Percentiles rank a stretch among this genome's conserved stretches.
Conservation (phyloP, 2,329 filamentous ascomycete species). For the Aspergillus pseudoterreus region DNA sequence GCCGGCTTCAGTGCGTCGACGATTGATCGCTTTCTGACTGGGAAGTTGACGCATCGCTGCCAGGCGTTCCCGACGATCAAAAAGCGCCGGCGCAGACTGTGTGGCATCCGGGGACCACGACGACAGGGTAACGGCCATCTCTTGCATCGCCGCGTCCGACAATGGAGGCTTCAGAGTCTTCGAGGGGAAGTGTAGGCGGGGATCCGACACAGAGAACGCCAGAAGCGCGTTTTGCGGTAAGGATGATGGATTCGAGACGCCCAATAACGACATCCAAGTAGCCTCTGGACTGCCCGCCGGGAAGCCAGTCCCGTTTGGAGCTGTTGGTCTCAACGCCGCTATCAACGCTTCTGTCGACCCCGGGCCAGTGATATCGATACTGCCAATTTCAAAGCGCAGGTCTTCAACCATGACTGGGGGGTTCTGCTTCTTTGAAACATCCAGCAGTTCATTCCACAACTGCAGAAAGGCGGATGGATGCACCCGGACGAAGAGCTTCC, state of each 20-base stretch:
- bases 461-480: constrained; percentile 74
- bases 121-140: constrained; percentile 59
- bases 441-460: constrained; percentile 60
- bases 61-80: constrained; percentile 64
- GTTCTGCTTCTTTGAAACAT: constrained; percentile 57
- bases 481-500: constrained; percentile 65
- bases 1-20: constrained; percentile 61
- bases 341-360: constrained; percentile 75
- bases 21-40: constrained; percentile 75
- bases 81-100: constrained; percentile 54
- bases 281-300: constrained; percentile 30
- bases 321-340: constrained; percentile 58
- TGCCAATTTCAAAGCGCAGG: constrained; percentile 68
- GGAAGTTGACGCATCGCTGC: constrained; percentile 64
- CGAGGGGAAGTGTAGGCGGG: constrained; percentile 74
- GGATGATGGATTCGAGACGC: constrained; percentile 63
- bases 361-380: constrained; percentile 67
- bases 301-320: constrained; percentile 15
- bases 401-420: constrained; percentile 63
- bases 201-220: constrained; percentile 71
- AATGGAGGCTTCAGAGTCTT: constrained; percentile 47
- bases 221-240: constrained; percentile 69
- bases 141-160: constrained; percentile 31
- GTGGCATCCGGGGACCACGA: constrained; percentile 63
- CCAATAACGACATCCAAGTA: constrained; percentile 41